These are phyloP conservation scores for Echeveria elegans DNA, from an alignment of 164 flowering plant genomes.

Conservation along the genomic window DNA sequence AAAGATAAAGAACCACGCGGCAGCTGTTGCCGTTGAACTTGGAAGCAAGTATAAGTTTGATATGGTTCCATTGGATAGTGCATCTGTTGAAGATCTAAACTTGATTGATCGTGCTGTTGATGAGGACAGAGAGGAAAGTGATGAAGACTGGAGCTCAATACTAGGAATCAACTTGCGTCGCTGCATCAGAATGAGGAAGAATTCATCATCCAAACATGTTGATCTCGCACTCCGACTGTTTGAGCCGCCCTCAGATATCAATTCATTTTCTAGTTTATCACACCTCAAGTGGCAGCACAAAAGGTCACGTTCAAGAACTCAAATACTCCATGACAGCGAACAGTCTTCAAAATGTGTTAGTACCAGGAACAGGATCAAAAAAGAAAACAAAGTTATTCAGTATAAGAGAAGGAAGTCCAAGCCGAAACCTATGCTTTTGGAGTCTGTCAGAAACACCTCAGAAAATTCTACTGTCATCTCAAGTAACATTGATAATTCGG, in stretches of 20 bases:
- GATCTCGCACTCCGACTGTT: constrained; percentile 45
- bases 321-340: constrained; percentile 18
- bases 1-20: constrained; percentile 66
- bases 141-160: constrained; percentile 82
- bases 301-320: constrained; percentile 54
- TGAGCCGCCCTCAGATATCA: constrained; percentile 36
- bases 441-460: constrained; percentile 11
- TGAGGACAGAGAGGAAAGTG: constrained; percentile 35
- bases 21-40: constrained; percentile 59
- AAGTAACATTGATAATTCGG: constrained; percentile 12
- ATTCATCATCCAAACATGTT: constrained; percentile 38
- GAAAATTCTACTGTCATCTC: constrained; percentile 12
- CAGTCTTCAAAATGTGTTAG: constrained; percentile 14
- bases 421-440: constrained; percentile 15
- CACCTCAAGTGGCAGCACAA: constrained; percentile 51
- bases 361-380: constrained; percentile 10
- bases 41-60: constrained; percentile 32
- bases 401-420: constrained; percentile 45
- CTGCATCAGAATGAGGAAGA: constrained; percentile 51
- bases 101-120: constrained; percentile 75
- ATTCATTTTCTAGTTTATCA: constrained; percentile 20
- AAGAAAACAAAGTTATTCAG: constrained; percentile 30
- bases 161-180: constrained; percentile 60
- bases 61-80: constrained; percentile 44
- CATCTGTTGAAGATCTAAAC: constrained; percentile 61